Evolutionary conservation across 108 stramenopile species (phyloP).

Genomic region (Nitzschia palea): DNA sequence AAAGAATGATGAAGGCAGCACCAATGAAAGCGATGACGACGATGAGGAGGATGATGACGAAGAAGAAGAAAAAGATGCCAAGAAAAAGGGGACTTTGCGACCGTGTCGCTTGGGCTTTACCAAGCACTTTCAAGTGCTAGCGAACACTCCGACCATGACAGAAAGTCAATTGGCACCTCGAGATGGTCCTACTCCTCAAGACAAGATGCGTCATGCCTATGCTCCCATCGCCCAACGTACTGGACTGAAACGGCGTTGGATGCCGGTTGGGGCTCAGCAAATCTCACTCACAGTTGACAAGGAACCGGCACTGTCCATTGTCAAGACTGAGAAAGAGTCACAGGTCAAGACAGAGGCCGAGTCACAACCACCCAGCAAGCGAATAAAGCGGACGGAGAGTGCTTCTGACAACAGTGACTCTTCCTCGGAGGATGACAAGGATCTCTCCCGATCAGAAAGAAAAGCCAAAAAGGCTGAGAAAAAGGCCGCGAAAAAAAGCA

Average conservation of each 20-base stretch:
- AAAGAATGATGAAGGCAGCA: background rate
- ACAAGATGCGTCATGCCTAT: constrained; percentile 59
- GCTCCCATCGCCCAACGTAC: constrained; percentile 61
- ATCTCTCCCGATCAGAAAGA: constrained; percentile 8
- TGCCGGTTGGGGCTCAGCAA: constrained; percentile 35
- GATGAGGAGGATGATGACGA: constrained; percentile 16
- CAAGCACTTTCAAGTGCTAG: constrained; percentile 31
- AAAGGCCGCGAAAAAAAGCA: constrained; percentile 30
- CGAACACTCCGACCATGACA: constrained; percentile 26
- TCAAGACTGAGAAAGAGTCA: background rate
- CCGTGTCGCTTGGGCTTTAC: constrained; percentile 36
- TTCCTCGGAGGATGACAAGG: constrained; percentile 4
- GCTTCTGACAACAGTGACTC: background rate
- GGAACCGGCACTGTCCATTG: background rate
- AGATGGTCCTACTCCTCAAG: constrained; percentile 43
- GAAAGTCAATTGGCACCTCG: constrained; percentile 35
- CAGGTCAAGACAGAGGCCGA: background rate
- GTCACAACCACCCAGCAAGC: constrained; percentile 7
- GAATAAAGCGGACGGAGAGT: constrained; percentile 17
- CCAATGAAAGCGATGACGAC: constrained; percentile 2
- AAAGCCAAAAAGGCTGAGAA: constrained; percentile 27
- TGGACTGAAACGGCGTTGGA: constrained; percentile 82
- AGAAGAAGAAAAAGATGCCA: constrained; percentile 8
- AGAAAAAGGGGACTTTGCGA: constrained; percentile 7
- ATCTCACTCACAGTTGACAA: background rate